These are phyloP conservation scores for Trichosporon asahii DNA, from an alignment of 1,284 basidiomycete genomes.

Conservation along the genomic window DNA sequence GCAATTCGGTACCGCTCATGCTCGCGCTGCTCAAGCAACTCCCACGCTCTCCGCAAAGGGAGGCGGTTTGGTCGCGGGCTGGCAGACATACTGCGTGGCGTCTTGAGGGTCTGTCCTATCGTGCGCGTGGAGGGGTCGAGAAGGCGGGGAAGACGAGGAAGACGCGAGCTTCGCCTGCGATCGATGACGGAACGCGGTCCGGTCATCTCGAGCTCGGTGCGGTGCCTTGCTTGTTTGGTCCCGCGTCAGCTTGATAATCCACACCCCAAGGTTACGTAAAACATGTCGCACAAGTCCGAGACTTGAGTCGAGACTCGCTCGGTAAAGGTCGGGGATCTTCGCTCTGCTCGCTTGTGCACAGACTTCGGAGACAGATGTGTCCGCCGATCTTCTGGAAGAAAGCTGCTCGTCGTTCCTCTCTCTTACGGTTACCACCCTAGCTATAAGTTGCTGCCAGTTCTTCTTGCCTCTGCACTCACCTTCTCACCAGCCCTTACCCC, in stretches of 20 bases:
- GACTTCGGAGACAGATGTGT: background rate
- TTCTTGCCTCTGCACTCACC: background rate
- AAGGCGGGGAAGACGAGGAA: background rate
- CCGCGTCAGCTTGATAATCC: background rate
- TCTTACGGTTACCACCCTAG: background rate
- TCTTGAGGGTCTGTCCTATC: background rate
- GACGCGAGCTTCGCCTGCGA: background rate
- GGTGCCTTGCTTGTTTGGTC: background rate
- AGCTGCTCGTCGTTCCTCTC: background rate
- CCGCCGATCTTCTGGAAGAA: background rate
- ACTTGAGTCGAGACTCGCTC: background rate
- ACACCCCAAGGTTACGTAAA: background rate
- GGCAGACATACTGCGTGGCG: background rate
- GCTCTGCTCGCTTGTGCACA: background rate
- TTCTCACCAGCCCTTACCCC: background rate
- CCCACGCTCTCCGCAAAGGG: background rate
- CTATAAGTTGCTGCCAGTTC: background rate
- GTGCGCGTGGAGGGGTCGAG: background rate
- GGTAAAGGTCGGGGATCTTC: conserved; percentile 1
- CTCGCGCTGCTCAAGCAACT: background rate
- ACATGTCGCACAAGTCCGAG: background rate
- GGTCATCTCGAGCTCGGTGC: background rate
- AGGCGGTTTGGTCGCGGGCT: background rate
- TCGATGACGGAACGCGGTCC: background rate
- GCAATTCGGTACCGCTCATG: background rate